A percentile compares a stretch with the other conserved stretches of the same genome.
These are phyloP conservation scores for Penicillium canariense DNA, from an alignment of 495 filamentous ascomycete genomes.

Conservation along the genomic window DNA sequence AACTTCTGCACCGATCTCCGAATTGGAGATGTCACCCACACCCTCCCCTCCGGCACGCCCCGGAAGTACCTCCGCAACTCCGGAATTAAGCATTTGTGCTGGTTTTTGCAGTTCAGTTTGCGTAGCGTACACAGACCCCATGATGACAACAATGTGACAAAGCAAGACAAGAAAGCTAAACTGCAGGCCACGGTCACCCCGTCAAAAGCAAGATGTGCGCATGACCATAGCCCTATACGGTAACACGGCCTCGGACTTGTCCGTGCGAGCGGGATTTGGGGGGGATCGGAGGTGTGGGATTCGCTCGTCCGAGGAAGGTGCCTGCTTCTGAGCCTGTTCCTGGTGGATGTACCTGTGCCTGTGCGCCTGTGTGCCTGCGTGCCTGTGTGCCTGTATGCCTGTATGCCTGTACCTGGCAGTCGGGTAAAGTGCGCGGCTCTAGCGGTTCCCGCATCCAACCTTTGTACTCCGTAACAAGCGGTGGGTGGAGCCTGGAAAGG, in stretches of 20 bases:
- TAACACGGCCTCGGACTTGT: conserved; percentile 10
- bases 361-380: not conserved
- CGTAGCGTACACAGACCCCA: not conserved
- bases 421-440: conserved; percentile 10
- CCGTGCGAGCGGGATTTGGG: conserved; percentile 18
- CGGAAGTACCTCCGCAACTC: conserved; percentile 4
- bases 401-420: conserved; percentile 14
- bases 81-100: not conserved
- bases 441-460: conserved; percentile 9
- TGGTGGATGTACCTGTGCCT: not conserved
- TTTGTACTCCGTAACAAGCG: not conserved
- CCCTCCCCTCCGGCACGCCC: conserved; percentile 7
- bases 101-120: not conserved
- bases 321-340: not conserved
- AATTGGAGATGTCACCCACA: conserved; percentile 13
- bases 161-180: not conserved
- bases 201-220: not conserved
- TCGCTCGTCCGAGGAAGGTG: not conserved
- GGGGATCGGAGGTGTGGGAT: not conserved
- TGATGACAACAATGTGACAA: not conserved
- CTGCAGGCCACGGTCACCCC: not conserved
- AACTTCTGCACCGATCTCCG: conserved; percentile 5
- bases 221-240: conserved; percentile 23
- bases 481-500: not conserved
- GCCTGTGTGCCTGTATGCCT: not conserved